Evolutionary conservation across 1,284 basidiomycete species (phyloP), one percentile per base, ranked within the genome.

Genomic region (Takashimella tepidaria): DNA sequence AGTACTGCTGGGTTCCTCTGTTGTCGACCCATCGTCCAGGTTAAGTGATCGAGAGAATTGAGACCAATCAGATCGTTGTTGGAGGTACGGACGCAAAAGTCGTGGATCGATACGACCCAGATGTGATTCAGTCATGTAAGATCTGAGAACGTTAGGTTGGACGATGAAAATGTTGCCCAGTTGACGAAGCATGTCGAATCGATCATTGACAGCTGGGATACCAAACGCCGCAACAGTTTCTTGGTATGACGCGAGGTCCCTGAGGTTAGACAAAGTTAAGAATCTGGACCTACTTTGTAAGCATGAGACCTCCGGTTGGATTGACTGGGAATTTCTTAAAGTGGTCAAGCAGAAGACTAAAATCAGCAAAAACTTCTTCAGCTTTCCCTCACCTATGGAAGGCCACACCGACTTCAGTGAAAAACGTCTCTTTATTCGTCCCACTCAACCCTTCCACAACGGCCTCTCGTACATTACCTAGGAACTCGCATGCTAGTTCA

Each of bases 151-250:
- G 58, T 95, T 90, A 4, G 92, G 92, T 56, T 86, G 87, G 45
- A 97, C 89, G 62, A 97, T 86, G 81, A 98, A 99, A 54, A 95
- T 83, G 70, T 98, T 96, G 64, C 96, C 96, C 1, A 99, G 84
- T 74, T 98, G 93, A 45, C 95, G 87, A 60, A 98, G 86, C 80
- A 98, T 98, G 70, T 98, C 96, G 78, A 96, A 99, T 19, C 96
- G 90, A 73, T 98, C 95, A 58, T 87, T 84, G 3, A 99, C 80
- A 1, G 88, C 81, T 1, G 89, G 82, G 42, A 96, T 86, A 26
- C 81, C 81, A 75, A 95, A 98, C 12, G 83, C 84, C 55, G 81
- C 79, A 59, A 97, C 84, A 2, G 84, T 84, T 64, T 98, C 96
- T 79, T 98, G 96, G 69, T 98, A 99, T 43, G 89, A 86, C 62